Base-by-base conservation (phyloP, 176 grass and related monocot species). In the Canna indica region DNA sequence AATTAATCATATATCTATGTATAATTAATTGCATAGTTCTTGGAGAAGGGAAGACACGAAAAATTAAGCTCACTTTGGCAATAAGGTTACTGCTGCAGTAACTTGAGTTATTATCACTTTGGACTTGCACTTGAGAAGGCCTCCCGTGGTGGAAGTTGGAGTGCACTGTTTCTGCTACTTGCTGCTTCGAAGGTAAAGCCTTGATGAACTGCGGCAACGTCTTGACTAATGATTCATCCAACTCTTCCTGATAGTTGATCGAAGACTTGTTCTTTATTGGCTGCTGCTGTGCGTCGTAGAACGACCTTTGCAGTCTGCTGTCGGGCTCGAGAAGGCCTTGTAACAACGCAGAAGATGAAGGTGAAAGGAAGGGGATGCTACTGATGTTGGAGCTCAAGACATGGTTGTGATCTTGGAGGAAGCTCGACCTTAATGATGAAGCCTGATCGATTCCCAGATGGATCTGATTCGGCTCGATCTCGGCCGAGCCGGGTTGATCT, bases 141-240 rank as follows among this genome's bases (percentile, higher is more conserved):
- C 41, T 44, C 41, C 3, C 41, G 13, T 44, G 41, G 41, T 44
- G 41, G 41, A 44, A 44, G n/a, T 77, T 91, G 11, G 54, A 67
- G 73, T 82, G 90, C 34, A 88, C 81, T 14, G 82, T 39, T 77
- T 81, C 50, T 54, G 50, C 7, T 18, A 20, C 47, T 5, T n/a
- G 76, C 59, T 81, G 72, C 41, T 79, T 71, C 25, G 72, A 64
- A 67, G 31, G 71, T 11, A 59, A 67, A 52, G 47, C 22, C 50
- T 62, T 82, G 11, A 74, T 25, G 38, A 76, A 76, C 67, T 75
- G 70, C 29, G 35, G 20, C n/a, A 52, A 57, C 7, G 34, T 39
- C 26, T 45, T 48, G 61, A 36, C 15, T 81, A 39, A 57, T 6
- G 48, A 52, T 27, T 58, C 72, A 41, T 50, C 78, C 60, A 80